These are phyloP conservation scores for Blastobotrys raffinosifermentans DNA, from an alignment of 1,139 yeast genomes.

Conservation along the genomic window DNA sequence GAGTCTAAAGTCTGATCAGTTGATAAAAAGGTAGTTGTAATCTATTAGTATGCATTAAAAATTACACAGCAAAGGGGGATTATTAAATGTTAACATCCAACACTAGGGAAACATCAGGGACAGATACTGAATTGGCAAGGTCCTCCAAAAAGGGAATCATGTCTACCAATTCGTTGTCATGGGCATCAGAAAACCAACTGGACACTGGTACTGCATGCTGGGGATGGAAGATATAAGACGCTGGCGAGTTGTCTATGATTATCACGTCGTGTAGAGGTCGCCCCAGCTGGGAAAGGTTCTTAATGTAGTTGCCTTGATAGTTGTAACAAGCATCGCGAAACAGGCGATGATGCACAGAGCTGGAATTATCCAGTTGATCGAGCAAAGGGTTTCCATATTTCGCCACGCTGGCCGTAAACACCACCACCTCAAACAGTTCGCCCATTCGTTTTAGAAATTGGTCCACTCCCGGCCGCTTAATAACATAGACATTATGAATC, in stretches of 20 bases:
- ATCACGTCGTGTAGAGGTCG: slow-evolving; percentile 81
- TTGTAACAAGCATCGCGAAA: slow-evolving; percentile 82
- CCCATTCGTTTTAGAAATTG: slow-evolving; percentile 83
- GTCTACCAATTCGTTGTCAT: slow-evolving; percentile 90
- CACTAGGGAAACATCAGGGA: slow-evolving; percentile 78
- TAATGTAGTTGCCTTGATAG: slow-evolving; percentile 88
- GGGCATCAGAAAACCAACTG: slow-evolving; percentile 97
- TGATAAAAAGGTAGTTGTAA: too few species aligned
- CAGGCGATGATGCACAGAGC: slow-evolving; percentile 79
- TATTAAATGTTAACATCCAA: slow-evolving; percentile 51
- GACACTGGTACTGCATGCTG: slow-evolving; percentile 98
- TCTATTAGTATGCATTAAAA: too few species aligned
- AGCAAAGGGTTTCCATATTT: slow-evolving; percentile 94
- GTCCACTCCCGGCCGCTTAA: slow-evolving; percentile 97
- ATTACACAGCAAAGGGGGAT: too few species aligned
- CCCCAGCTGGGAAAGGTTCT: slow-evolving; percentile 89
- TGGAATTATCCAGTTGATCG: slow-evolving; percentile 72
- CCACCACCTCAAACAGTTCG: slow-evolving; percentile 85
- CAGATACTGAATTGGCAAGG: slow-evolving; percentile 50
- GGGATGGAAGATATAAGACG: slow-evolving; percentile 94
- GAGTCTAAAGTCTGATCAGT: too few species aligned
- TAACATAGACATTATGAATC: slow-evolving; percentile 89
- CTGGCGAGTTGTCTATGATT: slow-evolving; percentile 94
- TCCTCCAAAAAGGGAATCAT: slow-evolving; percentile 88
- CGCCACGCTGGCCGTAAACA: slow-evolving; percentile 92